These are phyloP conservation scores for Collybia sordida DNA, from an alignment of 768 basidiomycete genomes.

Conservation along the genomic window DNA sequence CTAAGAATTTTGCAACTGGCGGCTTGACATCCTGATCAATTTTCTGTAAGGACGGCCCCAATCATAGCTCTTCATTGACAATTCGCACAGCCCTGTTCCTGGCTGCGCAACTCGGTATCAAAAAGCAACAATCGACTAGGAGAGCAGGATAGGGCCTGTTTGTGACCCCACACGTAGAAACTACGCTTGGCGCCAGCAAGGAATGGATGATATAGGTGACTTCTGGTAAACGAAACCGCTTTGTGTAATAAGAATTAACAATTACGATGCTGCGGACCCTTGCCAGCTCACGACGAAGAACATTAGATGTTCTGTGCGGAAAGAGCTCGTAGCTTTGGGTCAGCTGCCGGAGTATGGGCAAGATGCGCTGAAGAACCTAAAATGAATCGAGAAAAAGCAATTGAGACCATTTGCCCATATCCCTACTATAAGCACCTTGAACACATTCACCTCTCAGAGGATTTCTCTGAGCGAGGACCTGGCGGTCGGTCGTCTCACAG, in stretches of 20 bases:
- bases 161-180: conserved; percentile 2
- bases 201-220: conserved; percentile 1
- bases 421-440: no score
- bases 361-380: no score
- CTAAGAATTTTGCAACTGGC: no score
- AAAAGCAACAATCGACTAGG: background rate
- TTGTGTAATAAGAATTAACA: background rate
- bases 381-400: no score
- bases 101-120: background rate
- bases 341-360: conserved; percentile 11
- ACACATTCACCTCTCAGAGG: no score
- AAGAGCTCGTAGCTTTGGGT: conserved; percentile 9
- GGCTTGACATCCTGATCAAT: no score
- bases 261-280: background rate
- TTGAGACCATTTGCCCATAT: no score
- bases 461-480: no score
- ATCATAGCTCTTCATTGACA: no score
- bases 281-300: conserved; percentile 5
- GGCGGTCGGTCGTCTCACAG: no score
- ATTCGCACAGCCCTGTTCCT: background rate
- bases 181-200: conserved; percentile 11
- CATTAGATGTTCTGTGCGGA: conserved; percentile 1
- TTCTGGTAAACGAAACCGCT: background rate
- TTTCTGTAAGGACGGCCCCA: no score
- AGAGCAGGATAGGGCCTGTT: background rate